Evolutionary conservation across 2,329 filamentous ascomycete genomes (phyloP), one percentile per base, ranked within the genome.

Genomic region (Pseudodiploospora longispora): DNA sequence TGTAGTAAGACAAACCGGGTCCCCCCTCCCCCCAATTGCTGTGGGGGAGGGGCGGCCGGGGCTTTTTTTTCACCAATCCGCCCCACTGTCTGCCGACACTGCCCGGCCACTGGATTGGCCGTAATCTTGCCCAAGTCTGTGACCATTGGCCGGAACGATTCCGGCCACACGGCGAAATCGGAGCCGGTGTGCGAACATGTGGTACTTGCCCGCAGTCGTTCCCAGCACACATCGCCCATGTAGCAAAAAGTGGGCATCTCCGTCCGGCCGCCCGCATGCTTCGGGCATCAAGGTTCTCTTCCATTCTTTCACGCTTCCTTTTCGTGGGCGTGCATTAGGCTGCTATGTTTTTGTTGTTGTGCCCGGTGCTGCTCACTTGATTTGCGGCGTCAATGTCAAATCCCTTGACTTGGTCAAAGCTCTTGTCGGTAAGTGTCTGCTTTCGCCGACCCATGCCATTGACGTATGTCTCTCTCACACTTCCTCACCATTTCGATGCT

Each of bases 81-180:
- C 31, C 47, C 50, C 50, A 52, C 50, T 37, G 39, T 38, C 37
- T 49, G 44, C 51, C 51, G 52, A 55, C 36, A 44, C 46, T 52
- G 51, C 41, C 52, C 52, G 52, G 50, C 48, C 50, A 43, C 45
- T 53, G 55, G 52, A 19, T 19, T 19, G 19, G 19, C 19, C 19
- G 19, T 19, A 19, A 19, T 19, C 19, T 19, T 19, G 19, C 19
- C 19, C 19, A 19, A 19, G 19, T 19, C 19, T 19, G 19, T 19
- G 19, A 47, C 38, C 44, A 38, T 44, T 59, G 59, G 59, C 59
- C 59, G 60, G 59, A 62, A 62, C 41, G 2, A 40, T 62, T 62
- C 60, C 60, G 60, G 60, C 60, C 59, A 57, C 47, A 36, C 42
- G 45, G 51, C 55, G 51, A 57, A 38, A 51, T 54, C 56, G 57